Conservation (phyloP, 2,329 filamentous ascomycete species). For the Penicillium brevicompactum region DNA sequence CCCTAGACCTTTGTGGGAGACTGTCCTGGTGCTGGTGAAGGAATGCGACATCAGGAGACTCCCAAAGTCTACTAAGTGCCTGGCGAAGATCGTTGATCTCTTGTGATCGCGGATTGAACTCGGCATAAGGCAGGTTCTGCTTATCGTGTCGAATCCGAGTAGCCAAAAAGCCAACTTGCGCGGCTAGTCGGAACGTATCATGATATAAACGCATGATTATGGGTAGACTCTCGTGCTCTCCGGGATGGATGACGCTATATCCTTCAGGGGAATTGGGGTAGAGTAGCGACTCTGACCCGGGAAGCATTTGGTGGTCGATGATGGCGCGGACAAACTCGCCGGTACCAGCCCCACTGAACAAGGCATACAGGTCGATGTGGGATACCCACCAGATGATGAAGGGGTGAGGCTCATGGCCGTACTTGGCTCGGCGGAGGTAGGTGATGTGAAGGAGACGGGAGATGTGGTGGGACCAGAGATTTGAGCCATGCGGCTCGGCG, state of each 20-base stretch:
- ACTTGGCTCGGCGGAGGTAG: slow-evolving; percentile 49
- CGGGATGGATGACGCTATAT: slow-evolving; percentile 39
- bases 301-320: slow-evolving; percentile 52
- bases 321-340: slow-evolving; percentile 54
- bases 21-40: slow-evolving; percentile 38
- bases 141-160: slow-evolving; percentile 43
- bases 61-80: slow-evolving; percentile 42
- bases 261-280: slow-evolving; percentile 38
- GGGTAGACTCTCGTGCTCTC: slow-evolving; percentile 41
- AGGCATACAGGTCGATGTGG: slow-evolving; percentile 58
- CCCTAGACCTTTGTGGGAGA: slow-evolving; percentile 38
- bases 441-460: slow-evolving; percentile 55
- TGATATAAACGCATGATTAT: slow-evolving; percentile 49
- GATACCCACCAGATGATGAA: slow-evolving; percentile 59
- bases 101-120: slow-evolving; percentile 30
- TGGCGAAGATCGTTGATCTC: slow-evolving; percentile 41
- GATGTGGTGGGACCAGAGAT: slow-evolving; percentile 59
- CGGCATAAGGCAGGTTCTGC: slow-evolving; percentile 22
- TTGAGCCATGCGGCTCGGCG: slow-evolving; percentile 48
- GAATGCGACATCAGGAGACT: slow-evolving; percentile 37
- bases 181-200: slow-evolving; percentile 48
- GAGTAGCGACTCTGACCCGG: slow-evolving; percentile 42
- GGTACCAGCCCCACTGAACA: slow-evolving; percentile 54
- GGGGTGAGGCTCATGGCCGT: slow-evolving; percentile 49
- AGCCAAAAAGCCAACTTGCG: slow-evolving; percentile 48